phyloP scores from a whole-genome alignment of 805 yeast genomes.

The Kuraishia floccosa region DNA sequence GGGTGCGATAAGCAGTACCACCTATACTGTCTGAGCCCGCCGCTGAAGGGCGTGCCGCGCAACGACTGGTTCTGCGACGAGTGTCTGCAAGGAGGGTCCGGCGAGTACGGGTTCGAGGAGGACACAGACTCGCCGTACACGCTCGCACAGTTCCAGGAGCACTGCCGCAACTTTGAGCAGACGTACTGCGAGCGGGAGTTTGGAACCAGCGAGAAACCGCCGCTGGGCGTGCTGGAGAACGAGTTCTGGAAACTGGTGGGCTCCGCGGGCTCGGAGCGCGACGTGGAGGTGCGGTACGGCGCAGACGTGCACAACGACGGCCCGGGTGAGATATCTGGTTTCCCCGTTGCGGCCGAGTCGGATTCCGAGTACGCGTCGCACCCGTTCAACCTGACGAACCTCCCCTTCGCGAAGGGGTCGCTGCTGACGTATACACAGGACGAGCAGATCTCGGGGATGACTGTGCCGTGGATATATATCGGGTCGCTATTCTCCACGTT shows the following conservation, averaged over 20 bases:
- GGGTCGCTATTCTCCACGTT: constrained; percentile 87
- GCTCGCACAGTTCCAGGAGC: constrained; percentile 40
- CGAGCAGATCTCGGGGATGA: constrained; percentile 79
- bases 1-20: constrained; percentile 68
- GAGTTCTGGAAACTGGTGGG: constrained; percentile 51
- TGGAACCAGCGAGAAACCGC: constrained; percentile 16
- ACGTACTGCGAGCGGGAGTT: constrained; percentile 25
- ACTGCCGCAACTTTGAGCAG: constrained; percentile 39
- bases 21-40: constrained; percentile 51
- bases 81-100: constrained; percentile 72
- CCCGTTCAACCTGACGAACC: constrained; percentile 65
- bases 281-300: constrained; percentile 65
- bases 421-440: constrained; percentile 48
- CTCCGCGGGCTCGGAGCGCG: constrained; percentile 17
- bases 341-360: constrained; percentile 36
- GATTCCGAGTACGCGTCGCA: constrained; percentile 33
- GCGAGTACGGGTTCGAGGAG: constrained; percentile 83
- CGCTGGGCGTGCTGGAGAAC: constrained; percentile 37
- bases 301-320: constrained; percentile 67
- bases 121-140: constrained; percentile 34
- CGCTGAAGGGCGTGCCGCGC: constrained; percentile 37
- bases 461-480: constrained; percentile 89
- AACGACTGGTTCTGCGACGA: constrained; percentile 73
- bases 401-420: constrained; percentile 64
- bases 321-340: constrained; percentile 64